Conservation (phyloP, 2,329 filamentous ascomycete species). For the Xylaria sp. region DNA sequence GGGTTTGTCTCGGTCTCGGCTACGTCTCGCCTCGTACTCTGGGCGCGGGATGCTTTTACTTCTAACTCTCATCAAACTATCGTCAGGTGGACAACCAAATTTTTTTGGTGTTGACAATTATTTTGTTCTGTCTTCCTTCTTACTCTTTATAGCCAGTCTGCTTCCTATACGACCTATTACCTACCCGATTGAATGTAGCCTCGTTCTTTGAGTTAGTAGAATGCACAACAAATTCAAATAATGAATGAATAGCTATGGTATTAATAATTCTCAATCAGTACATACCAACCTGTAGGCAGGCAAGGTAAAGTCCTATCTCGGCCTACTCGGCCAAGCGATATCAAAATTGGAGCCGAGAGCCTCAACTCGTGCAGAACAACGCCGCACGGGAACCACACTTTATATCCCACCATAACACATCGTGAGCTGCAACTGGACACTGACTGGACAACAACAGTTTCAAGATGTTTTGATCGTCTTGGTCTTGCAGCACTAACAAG, state of each 20-base stretch:
- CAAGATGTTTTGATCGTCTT: conserved; percentile 21
- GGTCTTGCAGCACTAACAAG: conserved; percentile 18
- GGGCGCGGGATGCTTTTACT: conserved; percentile 28
- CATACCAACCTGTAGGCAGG: neutral
- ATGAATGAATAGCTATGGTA: neutral
- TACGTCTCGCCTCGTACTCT: conserved; percentile 13
- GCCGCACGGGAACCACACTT: neutral
- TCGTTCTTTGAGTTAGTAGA: conserved; percentile 3
- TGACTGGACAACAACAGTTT: neutral
- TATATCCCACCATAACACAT: neutral
- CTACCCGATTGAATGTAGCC: conserved; percentile 13
- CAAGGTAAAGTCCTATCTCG: conserved; percentile 15
- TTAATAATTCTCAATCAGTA: neutral
- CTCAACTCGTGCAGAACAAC: neutral
- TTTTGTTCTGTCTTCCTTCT: neutral
- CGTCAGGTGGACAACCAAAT: conserved; percentile 10
- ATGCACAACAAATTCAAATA: conserved; percentile 9
- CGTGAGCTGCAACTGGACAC: neutral
- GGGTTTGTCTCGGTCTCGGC: conserved; percentile 29
- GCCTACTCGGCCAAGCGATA: conserved; percentile 16
- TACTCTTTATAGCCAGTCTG: neutral
- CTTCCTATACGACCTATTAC: neutral
- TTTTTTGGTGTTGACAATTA: neutral
- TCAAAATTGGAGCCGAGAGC: neutral
- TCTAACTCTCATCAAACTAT: conserved; percentile 5